Conservation (phyloP, 2,329 filamentous ascomycete genomes). For the Tolypocladium album region DNA sequence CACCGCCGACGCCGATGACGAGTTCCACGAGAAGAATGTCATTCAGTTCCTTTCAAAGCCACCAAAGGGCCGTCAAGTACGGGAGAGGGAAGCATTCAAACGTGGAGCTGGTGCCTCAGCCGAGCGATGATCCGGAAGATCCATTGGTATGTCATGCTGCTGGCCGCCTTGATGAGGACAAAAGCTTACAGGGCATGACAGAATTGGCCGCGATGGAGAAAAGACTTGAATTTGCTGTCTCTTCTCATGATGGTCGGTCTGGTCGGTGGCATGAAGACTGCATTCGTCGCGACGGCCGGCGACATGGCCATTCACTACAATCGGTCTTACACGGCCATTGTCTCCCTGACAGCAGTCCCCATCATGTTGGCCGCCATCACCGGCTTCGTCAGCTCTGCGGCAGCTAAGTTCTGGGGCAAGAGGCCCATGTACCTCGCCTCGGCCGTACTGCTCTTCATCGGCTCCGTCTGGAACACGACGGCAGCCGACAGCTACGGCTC, state of each 20-base stretch:
- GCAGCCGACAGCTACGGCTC: conserved; percentile 28
- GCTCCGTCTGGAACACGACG: conserved; percentile 38
- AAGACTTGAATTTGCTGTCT: conserved; percentile 34
- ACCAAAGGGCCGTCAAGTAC: conserved; percentile 32
- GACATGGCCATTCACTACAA: conserved; percentile 30
- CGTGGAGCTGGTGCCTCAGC: conserved; percentile 41
- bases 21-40: conserved; percentile 6
- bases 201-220: conserved; percentile 48
- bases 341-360: conserved; percentile 41
- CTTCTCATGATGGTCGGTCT: conserved; percentile 36
- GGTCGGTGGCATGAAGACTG: conserved; percentile 42
- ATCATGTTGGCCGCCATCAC: conserved; percentile 37
- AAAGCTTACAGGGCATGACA: conserved; percentile 10
- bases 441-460: conserved; percentile 33
- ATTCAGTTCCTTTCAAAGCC: conserved; percentile 5
- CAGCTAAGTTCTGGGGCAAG: conserved; percentile 39
- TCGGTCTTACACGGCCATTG: conserved; percentile 35
- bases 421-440: conserved; percentile 41
- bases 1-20: conserved; percentile 3
- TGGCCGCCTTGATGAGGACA: background rate
- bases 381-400: conserved; percentile 29
- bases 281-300: conserved; percentile 36
- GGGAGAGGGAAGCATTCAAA: conserved; percentile 29
- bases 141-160: conserved; percentile 32
- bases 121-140: conserved; percentile 42